phyloP scores from a whole-genome alignment of 768 basidiomycete genomes.

The Russula foetens region DNA sequence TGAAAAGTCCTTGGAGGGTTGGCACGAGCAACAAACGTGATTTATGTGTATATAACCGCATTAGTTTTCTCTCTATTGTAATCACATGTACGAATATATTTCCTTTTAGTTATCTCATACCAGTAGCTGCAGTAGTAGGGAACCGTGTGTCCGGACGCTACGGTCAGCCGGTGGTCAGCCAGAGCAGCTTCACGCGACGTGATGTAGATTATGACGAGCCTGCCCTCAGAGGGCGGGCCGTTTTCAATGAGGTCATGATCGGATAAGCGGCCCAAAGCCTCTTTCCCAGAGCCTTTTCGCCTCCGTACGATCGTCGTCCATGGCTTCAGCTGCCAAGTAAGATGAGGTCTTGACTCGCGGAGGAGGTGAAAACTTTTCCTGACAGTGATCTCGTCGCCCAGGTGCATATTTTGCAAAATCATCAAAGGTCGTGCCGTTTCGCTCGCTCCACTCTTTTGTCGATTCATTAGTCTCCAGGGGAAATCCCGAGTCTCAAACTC shows the following conservation, averaged over 20 bases:
- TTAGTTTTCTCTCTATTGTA: too few species aligned
- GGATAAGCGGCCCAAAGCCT: too few species aligned
- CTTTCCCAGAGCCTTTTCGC: neutral
- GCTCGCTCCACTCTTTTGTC: neutral
- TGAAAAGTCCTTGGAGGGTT: neutral
- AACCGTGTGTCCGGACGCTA: too few species aligned
- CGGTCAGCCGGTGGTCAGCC: too few species aligned
- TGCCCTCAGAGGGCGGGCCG: too few species aligned
- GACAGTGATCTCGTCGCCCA: conserved; percentile 40
- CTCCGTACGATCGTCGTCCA: neutral
- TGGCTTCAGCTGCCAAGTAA: conserved; percentile 12
- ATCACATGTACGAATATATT: neutral
- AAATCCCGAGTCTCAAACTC: conserved; percentile 85
- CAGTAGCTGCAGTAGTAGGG: too few species aligned
- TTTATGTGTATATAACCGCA: neutral
- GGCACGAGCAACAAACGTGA: neutral
- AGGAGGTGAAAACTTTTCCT: too few species aligned
- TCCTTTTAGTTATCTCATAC: too few species aligned
- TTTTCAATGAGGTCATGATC: neutral
- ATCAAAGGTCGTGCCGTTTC: conserved; percentile 54
- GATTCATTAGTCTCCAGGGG: conserved; percentile 39
- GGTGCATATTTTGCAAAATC: conserved; percentile 93
- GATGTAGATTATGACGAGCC: too few species aligned
- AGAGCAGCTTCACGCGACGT: too few species aligned
- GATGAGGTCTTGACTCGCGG: neutral